Percentiles rank a stretch among this genome's conserved stretches.
Conservation (phyloP, 169 alveolate species). For the Eimeria acervulina region DNA sequence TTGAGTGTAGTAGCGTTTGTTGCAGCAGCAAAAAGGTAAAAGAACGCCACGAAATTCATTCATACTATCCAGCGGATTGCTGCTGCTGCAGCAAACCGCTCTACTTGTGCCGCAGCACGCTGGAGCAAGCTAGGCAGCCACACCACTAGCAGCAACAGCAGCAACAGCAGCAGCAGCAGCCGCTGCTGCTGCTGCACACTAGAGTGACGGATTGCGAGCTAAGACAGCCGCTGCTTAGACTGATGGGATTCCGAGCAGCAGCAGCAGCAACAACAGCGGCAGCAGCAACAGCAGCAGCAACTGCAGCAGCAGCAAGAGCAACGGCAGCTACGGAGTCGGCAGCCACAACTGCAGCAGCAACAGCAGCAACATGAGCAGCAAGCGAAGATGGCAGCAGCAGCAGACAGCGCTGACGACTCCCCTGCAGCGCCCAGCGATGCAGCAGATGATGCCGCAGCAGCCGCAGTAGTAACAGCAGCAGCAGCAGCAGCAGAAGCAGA, state of each 20-base stretch:
- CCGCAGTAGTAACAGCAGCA: not conserved
- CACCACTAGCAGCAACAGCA: not conserved
- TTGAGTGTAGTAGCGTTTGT: not conserved
- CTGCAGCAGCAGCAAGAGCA: not conserved
- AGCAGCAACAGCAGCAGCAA: not conserved
- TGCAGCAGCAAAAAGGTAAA: not conserved
- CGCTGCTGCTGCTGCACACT: not conserved
- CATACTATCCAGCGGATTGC: not conserved
- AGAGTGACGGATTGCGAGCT: not conserved
- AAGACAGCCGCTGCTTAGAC: not conserved
- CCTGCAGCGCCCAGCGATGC: too few relatives aligned
- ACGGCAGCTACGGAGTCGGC: not conserved
- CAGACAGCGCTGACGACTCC: slow-evolving; percentile 36
- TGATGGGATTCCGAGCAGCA: not conserved
- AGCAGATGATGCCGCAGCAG: not conserved
- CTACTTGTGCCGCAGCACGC: slow-evolving; percentile 16
- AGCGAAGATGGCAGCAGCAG: slow-evolving; percentile 26
- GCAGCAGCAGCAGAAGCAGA: not conserved
- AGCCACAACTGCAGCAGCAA: slow-evolving; percentile 40
- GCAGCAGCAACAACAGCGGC: not conserved
- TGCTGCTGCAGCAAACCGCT: not conserved
- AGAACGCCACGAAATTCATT: too few relatives aligned
- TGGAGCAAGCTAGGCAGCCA: slow-evolving; percentile 15
- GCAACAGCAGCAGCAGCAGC: slow-evolving; percentile 20
- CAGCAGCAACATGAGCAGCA: slow-evolving; percentile 21